Conservation (phyloP, 2,329 filamentous ascomycete species). For the Neonectria magnoliae region DNA sequence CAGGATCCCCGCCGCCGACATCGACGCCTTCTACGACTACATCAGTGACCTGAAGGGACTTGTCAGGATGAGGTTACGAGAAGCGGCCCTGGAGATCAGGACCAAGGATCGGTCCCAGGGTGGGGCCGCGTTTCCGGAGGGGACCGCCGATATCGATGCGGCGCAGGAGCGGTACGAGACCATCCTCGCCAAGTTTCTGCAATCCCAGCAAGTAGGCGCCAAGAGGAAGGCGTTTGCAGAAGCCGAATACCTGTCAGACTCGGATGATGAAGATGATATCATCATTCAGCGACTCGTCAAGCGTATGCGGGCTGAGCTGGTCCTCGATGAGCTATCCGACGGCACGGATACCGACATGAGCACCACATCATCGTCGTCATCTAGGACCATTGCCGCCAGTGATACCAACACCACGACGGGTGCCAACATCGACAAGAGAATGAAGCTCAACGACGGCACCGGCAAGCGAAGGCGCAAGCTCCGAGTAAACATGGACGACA, state of each 20-base stretch:
- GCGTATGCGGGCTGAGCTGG: conserved; percentile 70
- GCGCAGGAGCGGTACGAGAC: conserved; percentile 64
- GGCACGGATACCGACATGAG: conserved; percentile 53
- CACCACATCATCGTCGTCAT: conserved; percentile 44
- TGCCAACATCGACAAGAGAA: conserved; percentile 50
- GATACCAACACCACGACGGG: conserved; percentile 41
- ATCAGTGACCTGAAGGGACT: conserved; percentile 81
- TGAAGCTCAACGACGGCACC: conserved; percentile 58
- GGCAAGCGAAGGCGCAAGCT: conserved; percentile 64
- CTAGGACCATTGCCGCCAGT: conserved; percentile 43
- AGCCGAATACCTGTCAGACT: conserved; percentile 60
- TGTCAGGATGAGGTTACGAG: conserved; percentile 73
- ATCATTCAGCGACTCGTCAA: conserved; percentile 67
- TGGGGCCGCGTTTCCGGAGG: conserved; percentile 58
- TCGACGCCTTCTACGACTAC: conserved; percentile 78
- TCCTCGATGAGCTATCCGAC: conserved; percentile 65
- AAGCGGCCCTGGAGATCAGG: conserved; percentile 71
- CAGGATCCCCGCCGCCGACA: conserved; percentile 75
- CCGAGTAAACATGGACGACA: conserved; percentile 58
- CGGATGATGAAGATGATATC: conserved; percentile 57
- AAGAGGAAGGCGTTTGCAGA: conserved; percentile 65
- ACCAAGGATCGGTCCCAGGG: conserved; percentile 64
- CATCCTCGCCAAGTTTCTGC: conserved; percentile 61
- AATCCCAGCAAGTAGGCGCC: conserved; percentile 47
- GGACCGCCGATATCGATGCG: conserved; percentile 59